A percentile compares a stretch with the other conserved stretches of the same genome.
phyloP scores from a whole-genome alignment of 805 yeast species.

The Candida odintsovae region DNA sequence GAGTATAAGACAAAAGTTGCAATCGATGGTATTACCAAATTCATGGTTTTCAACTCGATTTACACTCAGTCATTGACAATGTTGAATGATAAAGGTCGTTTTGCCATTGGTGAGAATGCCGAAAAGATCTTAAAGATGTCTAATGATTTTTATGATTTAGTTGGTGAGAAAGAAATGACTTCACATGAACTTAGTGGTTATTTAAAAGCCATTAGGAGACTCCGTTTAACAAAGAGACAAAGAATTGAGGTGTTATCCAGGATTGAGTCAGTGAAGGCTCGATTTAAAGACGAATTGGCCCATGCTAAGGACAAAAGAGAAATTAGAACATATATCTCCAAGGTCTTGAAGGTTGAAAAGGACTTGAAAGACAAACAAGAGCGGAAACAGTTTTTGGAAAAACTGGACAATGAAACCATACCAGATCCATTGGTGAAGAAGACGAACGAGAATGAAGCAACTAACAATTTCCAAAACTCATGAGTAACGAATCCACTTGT shows the following conservation, averaged over 20 bases:
- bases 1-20: conserved; percentile 6
- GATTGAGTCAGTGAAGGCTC: conserved; percentile 7
- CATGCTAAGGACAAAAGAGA: conserved; percentile 3
- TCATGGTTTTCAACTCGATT: conserved; percentile 19
- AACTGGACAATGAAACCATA: conserved; percentile 4
- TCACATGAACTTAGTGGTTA: conserved; percentile 18
- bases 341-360: conserved; percentile 10
- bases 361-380: conserved; percentile 14
- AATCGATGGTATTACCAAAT: conserved; percentile 13
- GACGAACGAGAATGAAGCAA: neutral
- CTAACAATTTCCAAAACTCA: neutral
- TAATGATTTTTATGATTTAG: conserved; percentile 9
- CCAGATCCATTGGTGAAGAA: neutral
- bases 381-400: conserved; percentile 8
- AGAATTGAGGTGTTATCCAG: conserved; percentile 11
- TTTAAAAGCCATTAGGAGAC: conserved; percentile 19
- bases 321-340: conserved; percentile 5
- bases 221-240: conserved; percentile 15
- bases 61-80: conserved; percentile 14
- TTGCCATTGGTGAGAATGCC: conserved; percentile 15
- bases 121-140: conserved; percentile 14
- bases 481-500: neutral
- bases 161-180: conserved; percentile 4
- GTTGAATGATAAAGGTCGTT: conserved; percentile 17
- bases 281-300: conserved; percentile 9